phyloP scores from a whole-genome alignment of 257 asterid genomes.

The Gardenia jasminoides region DNA sequence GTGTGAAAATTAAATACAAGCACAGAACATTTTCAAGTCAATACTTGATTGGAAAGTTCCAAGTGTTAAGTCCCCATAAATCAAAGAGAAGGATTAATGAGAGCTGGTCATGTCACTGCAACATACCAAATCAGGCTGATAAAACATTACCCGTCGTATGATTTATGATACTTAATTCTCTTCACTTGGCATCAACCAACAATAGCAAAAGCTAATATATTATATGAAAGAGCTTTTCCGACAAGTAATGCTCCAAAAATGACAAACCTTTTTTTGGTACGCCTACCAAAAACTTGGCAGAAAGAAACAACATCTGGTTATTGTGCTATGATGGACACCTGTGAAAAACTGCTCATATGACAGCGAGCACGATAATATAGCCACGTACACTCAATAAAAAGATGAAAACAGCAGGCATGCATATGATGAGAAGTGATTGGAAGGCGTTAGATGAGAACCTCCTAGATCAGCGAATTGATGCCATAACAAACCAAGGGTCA shows the following conservation, averaged over 20 bases:
- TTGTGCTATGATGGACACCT: too few species aligned
- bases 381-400: not conserved
- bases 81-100: too few species aligned
- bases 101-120: too few species aligned
- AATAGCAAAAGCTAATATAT: too few species aligned
- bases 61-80: not conserved
- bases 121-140: not conserved
- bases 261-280: too few species aligned
- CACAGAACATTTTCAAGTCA: slow-evolving; percentile 1
- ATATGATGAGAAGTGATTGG: not conserved
- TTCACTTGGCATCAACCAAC: too few species aligned
- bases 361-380: not conserved
- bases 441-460: not conserved
- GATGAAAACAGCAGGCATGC: not conserved
- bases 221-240: too few species aligned
- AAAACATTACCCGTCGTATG: not conserved
- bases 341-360: too few species aligned
- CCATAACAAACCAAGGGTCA: not conserved
- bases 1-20: not conserved
- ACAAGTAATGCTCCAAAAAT: too few species aligned
- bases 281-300: not conserved
- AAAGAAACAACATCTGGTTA: too few species aligned
- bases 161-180: too few species aligned
- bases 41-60: not conserved
- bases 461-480: not conserved